Evolutionary conservation across 2,329 filamentous ascomycete genomes (phyloP).

Genomic region (Aspergillus texensis): DNA sequence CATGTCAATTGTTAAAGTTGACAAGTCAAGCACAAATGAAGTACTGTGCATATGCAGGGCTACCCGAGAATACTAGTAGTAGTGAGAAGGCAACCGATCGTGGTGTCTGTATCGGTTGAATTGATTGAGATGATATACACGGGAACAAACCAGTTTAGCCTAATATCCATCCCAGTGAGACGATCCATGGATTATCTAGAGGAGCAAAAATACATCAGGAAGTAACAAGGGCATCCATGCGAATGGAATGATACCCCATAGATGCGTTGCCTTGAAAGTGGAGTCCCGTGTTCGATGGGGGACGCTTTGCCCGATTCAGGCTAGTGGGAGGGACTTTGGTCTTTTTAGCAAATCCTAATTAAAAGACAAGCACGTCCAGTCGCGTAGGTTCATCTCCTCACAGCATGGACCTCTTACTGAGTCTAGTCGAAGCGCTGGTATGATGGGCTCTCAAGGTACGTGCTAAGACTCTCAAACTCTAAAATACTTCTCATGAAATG

Average conservation of each 20-base stretch:
- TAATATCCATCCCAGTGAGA: background rate
- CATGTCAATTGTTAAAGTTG: background rate
- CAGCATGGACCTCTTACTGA: background rate
- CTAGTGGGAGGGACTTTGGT: background rate
- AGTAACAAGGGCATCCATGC: background rate
- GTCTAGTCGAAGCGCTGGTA: background rate
- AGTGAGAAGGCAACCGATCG: background rate
- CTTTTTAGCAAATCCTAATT: background rate
- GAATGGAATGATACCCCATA: background rate
- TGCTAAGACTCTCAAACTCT: background rate
- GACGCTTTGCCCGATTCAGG: background rate
- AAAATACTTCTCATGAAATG: background rate
- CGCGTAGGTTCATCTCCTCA: background rate
- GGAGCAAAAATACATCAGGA: background rate
- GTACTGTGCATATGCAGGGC: background rate
- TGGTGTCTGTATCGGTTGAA: background rate
- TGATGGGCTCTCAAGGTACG: constrained; percentile 20
- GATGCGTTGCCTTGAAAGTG: background rate
- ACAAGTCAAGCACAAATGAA: background rate
- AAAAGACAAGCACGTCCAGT: background rate
- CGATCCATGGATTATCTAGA: background rate
- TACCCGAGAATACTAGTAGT: background rate
- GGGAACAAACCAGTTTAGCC: background rate
- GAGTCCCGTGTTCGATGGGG: background rate
- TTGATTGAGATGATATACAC: background rate